Conservation (phyloP, 140 eudicot genomes). For the Bidens hawaiensis region DNA sequence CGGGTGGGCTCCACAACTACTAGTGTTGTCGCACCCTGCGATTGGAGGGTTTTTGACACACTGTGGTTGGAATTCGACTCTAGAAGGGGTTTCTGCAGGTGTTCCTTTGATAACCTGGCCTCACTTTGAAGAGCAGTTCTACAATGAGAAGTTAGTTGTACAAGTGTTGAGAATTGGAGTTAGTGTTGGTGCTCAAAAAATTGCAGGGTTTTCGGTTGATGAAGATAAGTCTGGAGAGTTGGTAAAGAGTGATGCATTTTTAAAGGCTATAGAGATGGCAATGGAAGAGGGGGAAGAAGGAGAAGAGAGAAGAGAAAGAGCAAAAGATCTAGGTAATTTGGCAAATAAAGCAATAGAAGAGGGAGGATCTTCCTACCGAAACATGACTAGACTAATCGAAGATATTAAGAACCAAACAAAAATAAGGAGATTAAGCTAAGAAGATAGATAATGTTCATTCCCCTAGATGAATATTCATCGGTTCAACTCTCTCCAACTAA, state of each 20-base stretch:
- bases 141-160: slow-evolving; percentile 41
- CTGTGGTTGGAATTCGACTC: slow-evolving; percentile 51
- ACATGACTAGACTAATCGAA: slow-evolving; percentile 28
- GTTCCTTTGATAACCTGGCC: slow-evolving; percentile 56
- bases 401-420: slow-evolving; percentile 23
- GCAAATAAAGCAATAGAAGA: slow-evolving; percentile 34
- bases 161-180: slow-evolving; percentile 35
- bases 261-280: slow-evolving; percentile 27
- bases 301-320: slow-evolving; percentile 29
- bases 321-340: slow-evolving; percentile 25
- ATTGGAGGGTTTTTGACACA: slow-evolving; percentile 45
- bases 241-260: slow-evolving; percentile 33
- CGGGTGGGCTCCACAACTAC: slow-evolving; percentile 53
- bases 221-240: slow-evolving; percentile 29
- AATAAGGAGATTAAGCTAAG: slow-evolving; percentile 3
- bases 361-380: slow-evolving; percentile 43
- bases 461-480: no score
- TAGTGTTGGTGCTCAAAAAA: slow-evolving; percentile 37
- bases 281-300: slow-evolving; percentile 39
- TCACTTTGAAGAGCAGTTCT: slow-evolving; percentile 43
- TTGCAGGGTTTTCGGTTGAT: slow-evolving; percentile 23
- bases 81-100: slow-evolving; percentile 45
- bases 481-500: no score
- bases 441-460: neutral
- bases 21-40: slow-evolving; percentile 35